phyloP scores from a whole-genome alignment of 306 rosid genomes.

The Cicer bijugum region DNA sequence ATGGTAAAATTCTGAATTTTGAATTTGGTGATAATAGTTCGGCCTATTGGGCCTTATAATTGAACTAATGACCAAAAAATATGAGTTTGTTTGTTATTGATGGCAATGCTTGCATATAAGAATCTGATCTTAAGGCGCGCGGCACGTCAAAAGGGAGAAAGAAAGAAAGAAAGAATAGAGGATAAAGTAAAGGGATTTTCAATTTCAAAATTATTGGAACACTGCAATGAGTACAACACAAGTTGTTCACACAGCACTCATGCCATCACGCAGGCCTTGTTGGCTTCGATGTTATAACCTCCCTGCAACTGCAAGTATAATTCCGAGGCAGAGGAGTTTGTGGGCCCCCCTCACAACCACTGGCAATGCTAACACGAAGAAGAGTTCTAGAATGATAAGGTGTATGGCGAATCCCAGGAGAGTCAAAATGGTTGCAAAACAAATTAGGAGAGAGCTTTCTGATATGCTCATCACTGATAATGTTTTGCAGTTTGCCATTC shows the following conservation, averaged over 20 bases:
- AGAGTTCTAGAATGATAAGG: constrained; percentile 45
- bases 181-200: background rate
- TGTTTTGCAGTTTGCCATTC: constrained; percentile 73
- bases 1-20: too few relatives aligned
- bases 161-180: constrained; percentile 6
- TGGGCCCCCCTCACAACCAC: constrained; percentile 43
- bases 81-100: background rate
- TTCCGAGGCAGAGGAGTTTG: constrained; percentile 41
- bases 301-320: background rate
- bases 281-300: background rate
- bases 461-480: constrained; percentile 86
- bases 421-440: constrained; percentile 95
- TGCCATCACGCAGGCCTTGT: constrained; percentile 27
- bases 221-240: constrained; percentile 63
- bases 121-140: background rate
- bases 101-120: background rate
- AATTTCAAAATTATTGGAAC: background rate
- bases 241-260: constrained; percentile 46
- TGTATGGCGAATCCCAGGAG: constrained; percentile 92
- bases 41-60: too few relatives aligned
- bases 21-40: too few relatives aligned
- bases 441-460: constrained; percentile 86
- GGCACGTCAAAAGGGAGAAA: background rate
- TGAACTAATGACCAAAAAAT: too few relatives aligned
- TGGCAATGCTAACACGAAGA: background rate